Conservation (phyloP, 108 stramenopile genomes). For the Hondaea fermentalgiana region DNA sequence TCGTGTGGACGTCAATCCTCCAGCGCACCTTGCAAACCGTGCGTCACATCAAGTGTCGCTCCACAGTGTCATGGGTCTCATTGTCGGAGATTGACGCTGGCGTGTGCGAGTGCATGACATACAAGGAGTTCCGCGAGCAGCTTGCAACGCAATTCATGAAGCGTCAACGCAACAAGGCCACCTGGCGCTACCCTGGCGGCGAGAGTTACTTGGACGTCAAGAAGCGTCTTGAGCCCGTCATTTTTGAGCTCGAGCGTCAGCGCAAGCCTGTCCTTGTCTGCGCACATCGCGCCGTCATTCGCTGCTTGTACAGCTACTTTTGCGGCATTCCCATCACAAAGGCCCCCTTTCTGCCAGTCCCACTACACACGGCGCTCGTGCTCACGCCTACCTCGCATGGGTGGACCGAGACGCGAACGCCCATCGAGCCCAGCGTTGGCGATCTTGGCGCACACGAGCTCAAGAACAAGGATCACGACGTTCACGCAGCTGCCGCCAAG, state of each 20-base stretch:
- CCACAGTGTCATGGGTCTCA: neutral
- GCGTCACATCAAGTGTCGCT: neutral
- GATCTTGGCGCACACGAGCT: neutral
- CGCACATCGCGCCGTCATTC: slow-evolving; percentile 78
- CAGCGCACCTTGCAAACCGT: slow-evolving; percentile 13
- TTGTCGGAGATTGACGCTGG: slow-evolving; percentile 41
- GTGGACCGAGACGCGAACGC: slow-evolving; percentile 73
- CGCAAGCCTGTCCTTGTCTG: slow-evolving; percentile 88
- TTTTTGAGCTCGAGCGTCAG: slow-evolving; percentile 94
- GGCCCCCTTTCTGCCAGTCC: slow-evolving; percentile 90
- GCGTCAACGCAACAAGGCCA: slow-evolving; percentile 33
- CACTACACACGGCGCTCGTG: slow-evolving; percentile 91
- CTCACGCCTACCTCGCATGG: slow-evolving; percentile 87
- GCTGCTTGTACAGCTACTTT: slow-evolving; percentile 95
- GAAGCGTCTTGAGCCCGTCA: slow-evolving; percentile 85
- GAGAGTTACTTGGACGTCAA: slow-evolving; percentile 98
- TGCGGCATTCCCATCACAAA: slow-evolving; percentile 86
- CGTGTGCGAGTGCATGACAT: slow-evolving; percentile 40
- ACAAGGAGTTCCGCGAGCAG: slow-evolving; percentile 31
- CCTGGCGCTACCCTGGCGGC: slow-evolving; percentile 56
- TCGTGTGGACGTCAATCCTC: slow-evolving; percentile 16
- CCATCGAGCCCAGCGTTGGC: slow-evolving; percentile 15
- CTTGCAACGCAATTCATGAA: slow-evolving; percentile 24
- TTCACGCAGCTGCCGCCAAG: slow-evolving; percentile 5
- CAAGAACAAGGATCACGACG: neutral